These are phyloP conservation scores for Melastoma candidum DNA, from an alignment of 441 rosid genomes.

Conservation along the genomic window DNA sequence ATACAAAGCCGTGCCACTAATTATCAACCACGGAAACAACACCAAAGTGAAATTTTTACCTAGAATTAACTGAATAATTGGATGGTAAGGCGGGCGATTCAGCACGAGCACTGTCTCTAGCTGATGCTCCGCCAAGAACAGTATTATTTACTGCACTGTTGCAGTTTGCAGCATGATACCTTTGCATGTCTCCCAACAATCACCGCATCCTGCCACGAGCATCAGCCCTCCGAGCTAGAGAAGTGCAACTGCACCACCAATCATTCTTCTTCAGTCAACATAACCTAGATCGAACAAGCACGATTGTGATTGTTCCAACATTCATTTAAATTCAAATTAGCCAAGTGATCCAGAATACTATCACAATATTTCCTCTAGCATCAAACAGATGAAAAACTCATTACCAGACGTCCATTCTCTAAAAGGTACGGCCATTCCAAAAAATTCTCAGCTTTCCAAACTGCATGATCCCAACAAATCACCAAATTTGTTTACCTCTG, in stretches of 20 bases:
- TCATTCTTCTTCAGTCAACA: no score
- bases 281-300: no score
- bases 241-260: constrained; percentile 30
- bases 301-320: no score
- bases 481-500: no score
- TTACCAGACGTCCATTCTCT: no score
- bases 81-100: constrained; percentile 66
- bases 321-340: no score
- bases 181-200: constrained; percentile 95
- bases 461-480: no score
- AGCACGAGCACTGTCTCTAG: constrained; percentile 66
- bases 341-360: no score
- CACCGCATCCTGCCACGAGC: constrained; percentile 82
- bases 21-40: neutral
- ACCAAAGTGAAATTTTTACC: constrained; percentile 32
- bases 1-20: neutral
- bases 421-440: no score
- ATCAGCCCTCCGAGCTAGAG: constrained; percentile 35
- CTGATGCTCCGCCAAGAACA: constrained; percentile 62
- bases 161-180: constrained; percentile 88
- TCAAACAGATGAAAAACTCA: no score
- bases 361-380: no score
- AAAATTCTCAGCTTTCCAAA: no score
- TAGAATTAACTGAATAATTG: constrained; percentile 53
- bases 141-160: constrained; percentile 90